Conservation (phyloP, 108 stramenopile genomes). For the Schizochytrium sp. region DNA sequence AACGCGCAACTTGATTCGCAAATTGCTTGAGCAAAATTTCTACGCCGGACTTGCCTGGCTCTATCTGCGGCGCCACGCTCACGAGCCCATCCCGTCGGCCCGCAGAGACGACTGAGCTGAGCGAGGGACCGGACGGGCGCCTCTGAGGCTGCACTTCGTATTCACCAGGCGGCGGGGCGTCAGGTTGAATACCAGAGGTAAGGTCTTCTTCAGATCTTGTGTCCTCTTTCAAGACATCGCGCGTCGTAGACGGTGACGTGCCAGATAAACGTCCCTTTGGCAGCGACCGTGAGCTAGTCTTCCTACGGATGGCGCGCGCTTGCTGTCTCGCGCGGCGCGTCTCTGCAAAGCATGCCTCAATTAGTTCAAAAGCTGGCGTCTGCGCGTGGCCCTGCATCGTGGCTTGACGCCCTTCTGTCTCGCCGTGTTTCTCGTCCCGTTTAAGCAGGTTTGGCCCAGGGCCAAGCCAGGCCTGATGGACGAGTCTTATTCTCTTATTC, state of each 20-base stretch:
- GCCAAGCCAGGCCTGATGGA: too few species aligned
- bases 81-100: not conserved
- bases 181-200: too few species aligned
- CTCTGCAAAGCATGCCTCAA: not conserved
- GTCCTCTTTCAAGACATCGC: too few species aligned
- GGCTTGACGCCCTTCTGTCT: not conserved
- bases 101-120: too few species aligned
- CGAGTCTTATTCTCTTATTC: too few species aligned
- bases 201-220: too few species aligned
- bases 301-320: not conserved
- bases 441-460: not conserved
- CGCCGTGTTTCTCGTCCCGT: not conserved
- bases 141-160: too few species aligned
- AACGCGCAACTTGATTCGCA: not conserved
- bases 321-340: not conserved
- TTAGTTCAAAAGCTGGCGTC: not conserved
- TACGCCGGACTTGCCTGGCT: not conserved
- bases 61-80: not conserved
- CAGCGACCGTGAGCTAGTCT: not conserved
- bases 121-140: too few species aligned
- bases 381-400: not conserved
- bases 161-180: too few species aligned
- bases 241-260: too few species aligned
- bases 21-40: not conserved
- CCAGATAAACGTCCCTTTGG: too few species aligned